Percentiles rank a stretch among this genome's conserved stretches.
phyloP scores from a whole-genome alignment of 176 grass and related monocot species.

The Eleusine indica region DNA sequence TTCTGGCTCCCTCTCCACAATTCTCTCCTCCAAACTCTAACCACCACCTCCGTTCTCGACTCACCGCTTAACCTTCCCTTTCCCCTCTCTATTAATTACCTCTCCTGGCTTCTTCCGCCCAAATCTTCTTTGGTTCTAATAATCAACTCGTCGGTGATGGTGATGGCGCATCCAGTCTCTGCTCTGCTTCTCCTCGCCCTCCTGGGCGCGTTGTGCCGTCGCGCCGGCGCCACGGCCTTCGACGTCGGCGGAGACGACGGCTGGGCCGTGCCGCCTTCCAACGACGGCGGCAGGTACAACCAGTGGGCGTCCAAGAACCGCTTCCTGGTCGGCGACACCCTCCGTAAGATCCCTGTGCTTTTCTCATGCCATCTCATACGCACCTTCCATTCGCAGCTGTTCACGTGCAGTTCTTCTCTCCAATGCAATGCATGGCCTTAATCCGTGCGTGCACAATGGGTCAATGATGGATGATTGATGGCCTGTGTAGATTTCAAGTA shows the following conservation, averaged over 20 bases:
- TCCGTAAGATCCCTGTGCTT: conserved; percentile 49
- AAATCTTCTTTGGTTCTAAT: neutral
- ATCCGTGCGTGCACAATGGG: neutral
- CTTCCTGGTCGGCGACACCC: conserved; percentile 74
- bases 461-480: neutral
- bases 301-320: conserved; percentile 84
- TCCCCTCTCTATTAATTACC: conserved; percentile 28
- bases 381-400: too few relatives aligned
- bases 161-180: conserved; percentile 18
- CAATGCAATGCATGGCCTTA: neutral
- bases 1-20: neutral
- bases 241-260: conserved; percentile 72
- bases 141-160: neutral
- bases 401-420: too few relatives aligned
- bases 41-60: neutral
- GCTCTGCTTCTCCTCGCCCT: conserved; percentile 19
- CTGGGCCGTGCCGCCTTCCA: conserved; percentile 59
- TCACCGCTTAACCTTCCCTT: neutral
- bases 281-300: conserved; percentile 47
- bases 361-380: too few relatives aligned
- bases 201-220: neutral
- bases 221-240: conserved; percentile 45
- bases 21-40: conserved; percentile 21
- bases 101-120: neutral
- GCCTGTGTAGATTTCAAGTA: conserved; percentile 69